Evolutionary conservation across 441 rosid species (phyloP).

Genomic region (Brassica balearica): DNA sequence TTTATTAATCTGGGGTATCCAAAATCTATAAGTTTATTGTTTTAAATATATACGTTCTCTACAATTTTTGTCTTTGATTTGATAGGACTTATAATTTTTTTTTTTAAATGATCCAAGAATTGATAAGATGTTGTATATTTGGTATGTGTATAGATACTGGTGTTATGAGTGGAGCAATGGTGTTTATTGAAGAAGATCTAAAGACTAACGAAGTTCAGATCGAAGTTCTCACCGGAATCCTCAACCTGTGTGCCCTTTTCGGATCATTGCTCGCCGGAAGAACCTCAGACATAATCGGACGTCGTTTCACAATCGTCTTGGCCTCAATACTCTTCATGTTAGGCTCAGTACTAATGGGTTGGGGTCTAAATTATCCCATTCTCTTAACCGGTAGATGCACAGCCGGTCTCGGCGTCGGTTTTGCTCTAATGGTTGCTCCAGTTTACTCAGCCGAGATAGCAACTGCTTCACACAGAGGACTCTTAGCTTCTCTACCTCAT

Average conservation of each 20-base stretch:
- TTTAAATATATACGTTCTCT: no score
- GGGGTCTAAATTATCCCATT: constrained; percentile 62
- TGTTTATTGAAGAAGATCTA: constrained; percentile 85
- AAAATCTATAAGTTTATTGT: no score
- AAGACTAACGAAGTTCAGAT: constrained; percentile 65
- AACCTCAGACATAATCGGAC: constrained; percentile 75
- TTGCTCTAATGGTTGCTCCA: constrained; percentile 86
- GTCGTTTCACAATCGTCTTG: constrained; percentile 77
- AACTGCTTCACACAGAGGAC: constrained; percentile 65
- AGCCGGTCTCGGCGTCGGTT: constrained; percentile 85
- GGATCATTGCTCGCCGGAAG: constrained; percentile 84
- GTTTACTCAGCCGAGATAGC: constrained; percentile 85
- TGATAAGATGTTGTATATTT: no score
- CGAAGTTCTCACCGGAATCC: constrained; percentile 78
- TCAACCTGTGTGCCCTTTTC: constrained; percentile 70
- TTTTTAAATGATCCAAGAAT: no score
- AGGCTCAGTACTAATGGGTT: constrained; percentile 83
- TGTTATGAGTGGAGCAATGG: constrained; percentile 95
- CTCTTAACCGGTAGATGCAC: constrained; percentile 69
- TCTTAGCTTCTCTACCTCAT: constrained; percentile 74
- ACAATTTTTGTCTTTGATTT: no score
- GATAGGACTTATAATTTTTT: no score
- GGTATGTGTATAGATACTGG: constrained; percentile 62
- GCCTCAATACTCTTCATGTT: constrained; percentile 74
- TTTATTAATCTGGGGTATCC: no score